Percentiles rank a stretch among this genome's conserved stretches.
These are phyloP conservation scores for Apiotrichum laibachii DNA, from an alignment of 1,284 basidiomycete genomes.

Conservation along the genomic window DNA sequence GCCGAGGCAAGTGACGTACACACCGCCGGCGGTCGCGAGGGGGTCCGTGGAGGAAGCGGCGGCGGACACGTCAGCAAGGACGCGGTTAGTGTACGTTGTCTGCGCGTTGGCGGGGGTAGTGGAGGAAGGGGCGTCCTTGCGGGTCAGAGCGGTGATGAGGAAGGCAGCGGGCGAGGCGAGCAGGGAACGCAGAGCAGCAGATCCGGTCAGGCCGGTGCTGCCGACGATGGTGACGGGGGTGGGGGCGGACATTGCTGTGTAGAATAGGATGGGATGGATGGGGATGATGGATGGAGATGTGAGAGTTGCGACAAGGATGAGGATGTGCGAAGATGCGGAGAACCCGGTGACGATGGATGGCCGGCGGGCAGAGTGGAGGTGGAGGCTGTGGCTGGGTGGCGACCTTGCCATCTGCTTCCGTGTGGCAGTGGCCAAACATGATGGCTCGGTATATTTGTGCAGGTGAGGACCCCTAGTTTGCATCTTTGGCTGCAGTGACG, in stretches of 20 bases:
- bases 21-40: slow-evolving; percentile 23
- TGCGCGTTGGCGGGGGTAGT: slow-evolving; percentile 1
- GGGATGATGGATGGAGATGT: too few relatives aligned
- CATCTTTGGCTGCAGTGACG: too few relatives aligned
- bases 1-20: slow-evolving; percentile 43
- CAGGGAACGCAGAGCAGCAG: slow-evolving; percentile 29
- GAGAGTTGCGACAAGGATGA: too few relatives aligned
- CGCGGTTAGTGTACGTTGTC: slow-evolving; percentile 27
- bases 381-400: too few relatives aligned
- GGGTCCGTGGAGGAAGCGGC: slow-evolving; percentile 14
- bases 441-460: too few relatives aligned
- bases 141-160: slow-evolving; percentile 41
- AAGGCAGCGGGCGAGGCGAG: slow-evolving; percentile 33
- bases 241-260: slow-evolving; percentile 9
- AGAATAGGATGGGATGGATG: not conserved
- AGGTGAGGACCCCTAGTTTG: too few relatives aligned
- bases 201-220: slow-evolving; percentile 48
- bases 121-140: slow-evolving; percentile 24
- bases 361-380: too few relatives aligned
- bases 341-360: too few relatives aligned
- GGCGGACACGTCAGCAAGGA: slow-evolving; percentile 28
- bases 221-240: slow-evolving; percentile 42
- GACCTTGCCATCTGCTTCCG: too few relatives aligned
- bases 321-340: too few relatives aligned
- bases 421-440: too few relatives aligned